A percentile compares a stretch with the other conserved stretches of the same genome.
Evolutionary conservation across 768 basidiomycete species (phyloP).

Genomic region (Amanita brunnescens): DNA sequence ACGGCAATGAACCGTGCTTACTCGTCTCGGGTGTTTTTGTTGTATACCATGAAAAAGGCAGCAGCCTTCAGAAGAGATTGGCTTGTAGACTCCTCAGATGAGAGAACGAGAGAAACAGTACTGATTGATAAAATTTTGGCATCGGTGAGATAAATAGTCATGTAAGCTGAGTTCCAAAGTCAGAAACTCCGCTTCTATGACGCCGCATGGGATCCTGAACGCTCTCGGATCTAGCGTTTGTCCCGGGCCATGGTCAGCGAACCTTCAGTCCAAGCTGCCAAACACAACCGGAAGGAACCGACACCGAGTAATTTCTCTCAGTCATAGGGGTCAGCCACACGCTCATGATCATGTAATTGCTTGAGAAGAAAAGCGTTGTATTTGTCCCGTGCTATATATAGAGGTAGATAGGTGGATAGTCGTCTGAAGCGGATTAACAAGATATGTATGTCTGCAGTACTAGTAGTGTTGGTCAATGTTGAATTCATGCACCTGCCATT

Average conservation of each 20-base stretch:
- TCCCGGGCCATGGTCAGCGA: not conserved
- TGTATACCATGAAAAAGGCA: slow-evolving; percentile 63
- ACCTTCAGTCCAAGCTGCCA: not conserved
- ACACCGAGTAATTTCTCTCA: not conserved
- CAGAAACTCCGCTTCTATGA: slow-evolving; percentile 2
- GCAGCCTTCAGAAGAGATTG: not conserved
- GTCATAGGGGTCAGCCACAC: not conserved
- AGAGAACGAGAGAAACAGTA: not conserved
- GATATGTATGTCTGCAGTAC: not conserved
- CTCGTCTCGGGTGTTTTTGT: slow-evolving; percentile 86
- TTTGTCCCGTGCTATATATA: too few species aligned
- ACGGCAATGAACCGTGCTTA: slow-evolving; percentile 24
- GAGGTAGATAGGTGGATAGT: too few species aligned
- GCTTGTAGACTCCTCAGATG: not conserved
- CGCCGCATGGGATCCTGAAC: not conserved
- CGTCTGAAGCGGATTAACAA: too few species aligned
- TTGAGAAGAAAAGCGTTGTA: too few species aligned
- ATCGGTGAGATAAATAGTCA: slow-evolving; percentile 3
- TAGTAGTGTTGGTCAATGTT: not conserved
- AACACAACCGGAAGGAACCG: not conserved
- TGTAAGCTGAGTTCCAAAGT: slow-evolving; percentile 7
- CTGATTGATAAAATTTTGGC: not conserved
- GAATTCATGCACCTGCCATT: slow-evolving; percentile 34
- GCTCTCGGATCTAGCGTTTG: not conserved
- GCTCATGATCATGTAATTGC: not conserved